Evolutionary conservation across 306 rosid genomes (phyloP).

Genomic region (Prinsepia uniflora): DNA sequence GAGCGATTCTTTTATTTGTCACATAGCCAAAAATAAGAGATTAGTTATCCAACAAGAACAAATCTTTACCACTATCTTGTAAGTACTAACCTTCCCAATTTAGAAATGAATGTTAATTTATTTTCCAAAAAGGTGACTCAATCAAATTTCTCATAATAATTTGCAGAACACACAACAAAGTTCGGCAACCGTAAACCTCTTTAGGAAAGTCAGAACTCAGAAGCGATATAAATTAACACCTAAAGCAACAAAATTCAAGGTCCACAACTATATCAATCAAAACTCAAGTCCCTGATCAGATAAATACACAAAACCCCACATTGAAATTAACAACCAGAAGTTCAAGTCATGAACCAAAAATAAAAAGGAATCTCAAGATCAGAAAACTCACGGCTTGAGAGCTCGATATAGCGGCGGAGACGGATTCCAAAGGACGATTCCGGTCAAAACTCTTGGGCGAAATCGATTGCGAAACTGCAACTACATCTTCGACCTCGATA

Average conservation of each 20-base stretch:
- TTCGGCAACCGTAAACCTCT: background rate
- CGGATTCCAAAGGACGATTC: conserved; percentile 49
- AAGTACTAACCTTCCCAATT: background rate
- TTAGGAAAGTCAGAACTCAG: background rate
- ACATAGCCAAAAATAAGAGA: background rate
- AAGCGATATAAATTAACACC: too few species aligned
- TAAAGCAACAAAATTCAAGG: background rate
- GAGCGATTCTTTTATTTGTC: background rate
- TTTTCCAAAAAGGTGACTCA: background rate
- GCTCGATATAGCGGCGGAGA: conserved; percentile 46
- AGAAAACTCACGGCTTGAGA: conserved; percentile 53
- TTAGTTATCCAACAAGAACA: background rate
- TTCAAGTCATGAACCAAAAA: background rate
- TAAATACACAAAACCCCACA: conserved; percentile 2
- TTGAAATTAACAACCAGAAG: background rate
- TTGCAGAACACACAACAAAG: background rate
- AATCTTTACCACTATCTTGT: background rate
- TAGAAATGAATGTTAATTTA: too few species aligned
- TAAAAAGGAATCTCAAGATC: background rate
- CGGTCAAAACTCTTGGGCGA: conserved; percentile 38
- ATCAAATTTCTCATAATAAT: background rate
- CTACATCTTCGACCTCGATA: conserved; percentile 49
- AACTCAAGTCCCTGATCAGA: background rate
- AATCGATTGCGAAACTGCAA: conserved; percentile 14
- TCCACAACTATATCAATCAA: background rate